Evolutionary conservation across 2,329 filamentous ascomycete species (phyloP).

Genomic region (Aspergillus eucalypticola): DNA sequence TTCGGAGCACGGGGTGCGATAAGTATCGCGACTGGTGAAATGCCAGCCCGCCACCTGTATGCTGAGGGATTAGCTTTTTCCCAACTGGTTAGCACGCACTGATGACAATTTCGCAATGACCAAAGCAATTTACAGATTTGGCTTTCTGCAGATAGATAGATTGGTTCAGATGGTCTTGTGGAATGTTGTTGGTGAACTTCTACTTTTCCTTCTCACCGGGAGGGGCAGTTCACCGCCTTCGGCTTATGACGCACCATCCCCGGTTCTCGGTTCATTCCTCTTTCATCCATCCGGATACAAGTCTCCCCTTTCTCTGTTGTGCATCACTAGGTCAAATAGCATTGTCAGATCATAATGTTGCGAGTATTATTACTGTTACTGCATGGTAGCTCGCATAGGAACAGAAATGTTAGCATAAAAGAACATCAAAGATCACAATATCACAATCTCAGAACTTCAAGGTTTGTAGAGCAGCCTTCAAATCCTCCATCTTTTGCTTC

Average conservation of each 20-base stretch:
- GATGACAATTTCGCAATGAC: not conserved
- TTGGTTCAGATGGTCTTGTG: not conserved
- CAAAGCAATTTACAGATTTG: not conserved
- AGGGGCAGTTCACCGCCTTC: not conserved
- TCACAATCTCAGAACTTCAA: slow-evolving; percentile 10
- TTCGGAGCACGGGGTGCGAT: slow-evolving; percentile 1
- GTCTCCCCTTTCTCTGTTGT: too few species aligned
- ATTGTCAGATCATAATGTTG: not conserved
- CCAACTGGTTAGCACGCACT: not conserved
- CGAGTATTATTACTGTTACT: not conserved
- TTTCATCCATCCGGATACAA: not conserved
- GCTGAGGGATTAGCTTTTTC: not conserved
- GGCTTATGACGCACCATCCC: not conserved
- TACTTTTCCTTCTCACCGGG: not conserved
- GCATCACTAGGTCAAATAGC: too few species aligned
- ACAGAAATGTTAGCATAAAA: not conserved
- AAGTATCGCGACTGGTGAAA: not conserved
- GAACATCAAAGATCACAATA: not conserved
- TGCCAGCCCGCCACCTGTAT: not conserved
- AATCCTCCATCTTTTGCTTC: slow-evolving; percentile 47
- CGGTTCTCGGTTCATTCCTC: not conserved
- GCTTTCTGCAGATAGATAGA: not conserved
- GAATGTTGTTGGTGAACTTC: not conserved
- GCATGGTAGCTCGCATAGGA: too few species aligned
- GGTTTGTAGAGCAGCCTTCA: slow-evolving; percentile 43